These are phyloP conservation scores for Pleurotus tuoliensis DNA, from an alignment of 768 basidiomycete genomes.

Conservation along the genomic window DNA sequence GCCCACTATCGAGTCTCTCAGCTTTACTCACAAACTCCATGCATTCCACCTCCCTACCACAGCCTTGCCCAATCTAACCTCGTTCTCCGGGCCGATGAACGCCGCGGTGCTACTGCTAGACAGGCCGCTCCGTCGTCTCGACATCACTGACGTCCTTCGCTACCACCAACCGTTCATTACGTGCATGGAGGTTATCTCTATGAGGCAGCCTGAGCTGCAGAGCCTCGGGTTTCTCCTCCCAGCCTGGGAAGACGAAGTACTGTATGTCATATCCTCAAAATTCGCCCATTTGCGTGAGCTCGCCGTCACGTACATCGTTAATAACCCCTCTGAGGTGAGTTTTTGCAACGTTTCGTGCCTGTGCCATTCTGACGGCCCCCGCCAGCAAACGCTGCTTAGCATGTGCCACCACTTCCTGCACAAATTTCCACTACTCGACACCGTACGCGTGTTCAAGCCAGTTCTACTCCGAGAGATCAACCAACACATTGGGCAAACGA, in stretches of 20 bases:
- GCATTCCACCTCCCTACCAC: constrained; percentile 10
- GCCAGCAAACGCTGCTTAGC: constrained; percentile 34
- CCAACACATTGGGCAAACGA: constrained; percentile 1
- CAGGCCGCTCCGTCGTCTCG: constrained; percentile 14
- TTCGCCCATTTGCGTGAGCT: constrained; percentile 33
- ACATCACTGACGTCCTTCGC: constrained; percentile 17
- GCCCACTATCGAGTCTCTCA: constrained; percentile 13
- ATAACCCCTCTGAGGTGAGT: constrained; percentile 38
- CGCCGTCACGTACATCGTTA: constrained; percentile 34
- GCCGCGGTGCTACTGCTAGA: constrained; percentile 12
- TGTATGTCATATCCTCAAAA: constrained; percentile 36
- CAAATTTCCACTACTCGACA: constrained; percentile 30
- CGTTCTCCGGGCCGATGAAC: constrained; percentile 14
- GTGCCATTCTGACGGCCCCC: too few species aligned
- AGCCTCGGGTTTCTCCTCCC: constrained; percentile 29
- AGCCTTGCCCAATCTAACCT: constrained; percentile 13
- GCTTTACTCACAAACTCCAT: constrained; percentile 14
- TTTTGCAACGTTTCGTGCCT: too few species aligned
- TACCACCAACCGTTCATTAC: constrained; percentile 13
- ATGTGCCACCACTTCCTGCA: constrained; percentile 41
- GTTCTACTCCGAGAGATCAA: background rate
- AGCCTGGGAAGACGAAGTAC: constrained; percentile 43
- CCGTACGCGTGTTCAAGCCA: constrained; percentile 32
- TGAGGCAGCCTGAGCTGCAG: constrained; percentile 13
- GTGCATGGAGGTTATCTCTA: constrained; percentile 21